Evolutionary conservation across 2,329 filamentous ascomycete species (phyloP).

Genomic region (Cryphonectria carpinicola): DNA sequence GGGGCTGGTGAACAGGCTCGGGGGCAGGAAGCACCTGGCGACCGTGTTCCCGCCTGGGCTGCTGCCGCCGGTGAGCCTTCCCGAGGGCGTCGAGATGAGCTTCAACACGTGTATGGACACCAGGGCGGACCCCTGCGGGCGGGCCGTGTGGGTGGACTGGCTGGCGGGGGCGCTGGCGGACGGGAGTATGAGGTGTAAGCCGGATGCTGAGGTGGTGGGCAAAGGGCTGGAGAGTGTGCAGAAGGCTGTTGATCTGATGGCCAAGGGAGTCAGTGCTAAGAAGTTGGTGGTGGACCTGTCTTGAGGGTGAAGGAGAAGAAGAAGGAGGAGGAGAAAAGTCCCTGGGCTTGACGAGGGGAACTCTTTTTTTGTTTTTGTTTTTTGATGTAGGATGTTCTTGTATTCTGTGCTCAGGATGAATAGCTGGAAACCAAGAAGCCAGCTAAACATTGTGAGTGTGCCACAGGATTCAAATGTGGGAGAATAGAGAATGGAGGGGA

Average conservation of each 20-base stretch:
- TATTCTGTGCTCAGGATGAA: no score
- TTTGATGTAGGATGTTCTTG: no score
- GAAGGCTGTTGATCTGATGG: slow-evolving; percentile 19
- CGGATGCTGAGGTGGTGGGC: slow-evolving; percentile 17
- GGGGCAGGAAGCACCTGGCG: background rate
- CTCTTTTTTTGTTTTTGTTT: no score
- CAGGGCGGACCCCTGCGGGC: background rate
- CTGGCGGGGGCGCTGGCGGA: slow-evolving; percentile 9
- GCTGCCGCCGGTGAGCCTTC: background rate
- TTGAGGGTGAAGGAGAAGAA: background rate
- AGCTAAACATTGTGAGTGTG: no score
- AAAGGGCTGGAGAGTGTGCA: slow-evolving; percentile 21
- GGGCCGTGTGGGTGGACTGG: slow-evolving; percentile 14
- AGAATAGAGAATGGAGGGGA: background rate
- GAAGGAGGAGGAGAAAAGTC: no score
- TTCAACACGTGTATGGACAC: background rate
- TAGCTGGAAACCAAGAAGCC: no score
- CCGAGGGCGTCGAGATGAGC: slow-evolving; percentile 14
- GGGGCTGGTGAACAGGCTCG: background rate
- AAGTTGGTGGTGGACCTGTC: slow-evolving; percentile 20
- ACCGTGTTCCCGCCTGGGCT: background rate
- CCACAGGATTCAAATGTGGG: no score
- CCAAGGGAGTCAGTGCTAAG: slow-evolving; percentile 12
- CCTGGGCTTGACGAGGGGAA: no score
- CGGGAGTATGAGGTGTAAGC: slow-evolving; percentile 2